Base-by-base conservation (phyloP, 192 early-diverging fungal genomes). In the Gaertneriomyces sp. region DNA sequence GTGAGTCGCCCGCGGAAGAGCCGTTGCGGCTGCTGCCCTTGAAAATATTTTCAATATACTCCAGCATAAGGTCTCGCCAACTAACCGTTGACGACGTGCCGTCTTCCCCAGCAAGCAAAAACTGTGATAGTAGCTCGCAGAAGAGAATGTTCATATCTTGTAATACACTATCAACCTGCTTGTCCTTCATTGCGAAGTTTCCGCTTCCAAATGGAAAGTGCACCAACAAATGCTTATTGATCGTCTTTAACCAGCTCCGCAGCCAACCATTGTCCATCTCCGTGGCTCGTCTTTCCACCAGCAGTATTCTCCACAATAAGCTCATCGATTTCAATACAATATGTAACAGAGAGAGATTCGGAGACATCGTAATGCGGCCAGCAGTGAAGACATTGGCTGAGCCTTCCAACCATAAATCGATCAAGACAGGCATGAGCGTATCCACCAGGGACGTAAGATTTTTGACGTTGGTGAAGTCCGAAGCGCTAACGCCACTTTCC, bases 381-480 rank as follows among this genome's bases (percentile, higher is more conserved):
- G 76, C 59, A 1, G 79, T 77, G 67, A 94, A 91, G 0, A 89
- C 81, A 2, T 66, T 63, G 7, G 92, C 85, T 4, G 85, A 82
- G 38, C 87, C 76, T 63, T 94, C 92, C 17, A 91, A 67, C 92
- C 92, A 94, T 0, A 85, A 68, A 4, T 89, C 88, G 39, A 90
- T 82, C 16, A 94, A 73, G 49, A 89, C 76, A 16, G 88, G 89
- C 53, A 89, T 81, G 49, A 86, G 58, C 44, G 76, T 67, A 56
- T 77, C 72, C 17, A 70, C 67, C 14, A 78, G 72, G 7, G 64
- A 63, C 80, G 79, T 51, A 16, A 57, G 55, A 38, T 33, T 33
- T 33, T 33, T 33, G 25, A 33, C 25, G 25, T 33, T 33, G 25
- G 25, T 33, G 25, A 33, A 33, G 25, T 33, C 25, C 25, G 25